Evolutionary conservation across 352 stramenopile species (phyloP), one percentile per base, ranked within the genome.

Genomic region (Globisporangium lucens): DNA sequence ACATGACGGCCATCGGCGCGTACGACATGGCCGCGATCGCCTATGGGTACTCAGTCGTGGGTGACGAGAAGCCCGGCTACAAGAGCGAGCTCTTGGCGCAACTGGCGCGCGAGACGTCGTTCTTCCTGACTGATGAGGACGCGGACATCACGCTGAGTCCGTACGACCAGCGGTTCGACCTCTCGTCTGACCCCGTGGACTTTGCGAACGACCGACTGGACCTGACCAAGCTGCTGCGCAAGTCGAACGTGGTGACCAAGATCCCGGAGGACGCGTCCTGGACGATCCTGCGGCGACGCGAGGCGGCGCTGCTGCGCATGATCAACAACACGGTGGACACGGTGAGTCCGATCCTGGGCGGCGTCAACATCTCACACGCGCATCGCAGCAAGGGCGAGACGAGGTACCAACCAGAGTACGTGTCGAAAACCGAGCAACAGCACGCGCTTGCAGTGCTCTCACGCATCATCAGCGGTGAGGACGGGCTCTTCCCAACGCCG

Each of bases 21-120:
- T 97, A 97, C 67, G 88, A 96, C 79, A 83, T 79, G 36, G 87
- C 75, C 5, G 84, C 87, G 1, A 97, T 97, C 58, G 82, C 85
- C n/a, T 97, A 96, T 53, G 90, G 90, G 0, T 97, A 97, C 73
- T 71, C 75, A 0, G 30, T 76, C 3, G 60, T 89, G 4, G 30
- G 69, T 1, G 77, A 78, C 22, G 86, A 93, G 24, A 47, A 75
- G 7, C 77, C 82, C 5, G 80, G 82, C 9, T 77, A 78, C n/a
- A 82, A 83, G 22, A 76, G 78, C 62, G 35, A 65, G 6, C 57
- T 30, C 1, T 62, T 93, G 35, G 78, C 78, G 0, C 62, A 72
- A 5, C 47, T 91, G 2, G 85, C 81, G n/a, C 66, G 74, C 36
- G n/a, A 43, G 17, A 57, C 81, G 1, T 81, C 85, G 17, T 46